phyloP scores from a whole-genome alignment of 2,329 filamentous ascomycete species.

The Xylariaceae sp. region DNA sequence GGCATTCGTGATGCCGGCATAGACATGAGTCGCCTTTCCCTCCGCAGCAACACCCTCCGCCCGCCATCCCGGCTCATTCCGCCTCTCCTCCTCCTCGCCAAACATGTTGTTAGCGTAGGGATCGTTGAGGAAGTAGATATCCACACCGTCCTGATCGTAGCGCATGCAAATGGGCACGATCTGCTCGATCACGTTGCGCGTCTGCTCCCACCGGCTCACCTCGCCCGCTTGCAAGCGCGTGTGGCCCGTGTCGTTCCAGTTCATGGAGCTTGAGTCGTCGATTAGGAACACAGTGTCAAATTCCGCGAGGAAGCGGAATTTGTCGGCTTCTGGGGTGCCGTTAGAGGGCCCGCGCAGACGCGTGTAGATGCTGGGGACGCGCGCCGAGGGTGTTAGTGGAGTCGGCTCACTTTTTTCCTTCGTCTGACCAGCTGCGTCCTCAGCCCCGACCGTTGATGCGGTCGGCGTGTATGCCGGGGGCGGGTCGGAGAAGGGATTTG shows the following conservation, averaged over 20 bases:
- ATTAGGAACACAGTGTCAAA: slow-evolving; percentile 91
- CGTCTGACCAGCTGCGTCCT: neutral
- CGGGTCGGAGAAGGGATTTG: slow-evolving; percentile 15
- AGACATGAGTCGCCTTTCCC: slow-evolving; percentile 45
- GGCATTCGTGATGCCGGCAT: slow-evolving; percentile 57
- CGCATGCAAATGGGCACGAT: slow-evolving; percentile 78
- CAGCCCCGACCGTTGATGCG: neutral
- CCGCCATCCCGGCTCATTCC: slow-evolving; percentile 5
- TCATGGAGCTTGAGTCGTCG: slow-evolving; percentile 89
- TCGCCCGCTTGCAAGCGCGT: neutral
- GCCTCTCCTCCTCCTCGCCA: slow-evolving; percentile 27
- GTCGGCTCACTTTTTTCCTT: neutral
- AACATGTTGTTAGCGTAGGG: slow-evolving; percentile 31
- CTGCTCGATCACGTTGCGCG: slow-evolving; percentile 59
- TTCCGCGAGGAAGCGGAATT: slow-evolving; percentile 59
- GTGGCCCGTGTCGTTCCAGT: slow-evolving; percentile 44
- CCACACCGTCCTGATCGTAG: slow-evolving; percentile 79
- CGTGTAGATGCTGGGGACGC: slow-evolving; percentile 5
- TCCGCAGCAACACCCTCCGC: neutral
- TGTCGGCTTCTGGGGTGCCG: slow-evolving; percentile 17
- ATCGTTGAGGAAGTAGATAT: slow-evolving; percentile 87
- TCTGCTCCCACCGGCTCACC: slow-evolving; percentile 63
- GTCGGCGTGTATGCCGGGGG: slow-evolving; percentile 22
- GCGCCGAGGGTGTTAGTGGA: neutral
- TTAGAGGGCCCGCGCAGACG: neutral